These are phyloP conservation scores for Eucalyptus marginata DNA, from an alignment of 345 rosid genomes.

Conservation along the genomic window DNA sequence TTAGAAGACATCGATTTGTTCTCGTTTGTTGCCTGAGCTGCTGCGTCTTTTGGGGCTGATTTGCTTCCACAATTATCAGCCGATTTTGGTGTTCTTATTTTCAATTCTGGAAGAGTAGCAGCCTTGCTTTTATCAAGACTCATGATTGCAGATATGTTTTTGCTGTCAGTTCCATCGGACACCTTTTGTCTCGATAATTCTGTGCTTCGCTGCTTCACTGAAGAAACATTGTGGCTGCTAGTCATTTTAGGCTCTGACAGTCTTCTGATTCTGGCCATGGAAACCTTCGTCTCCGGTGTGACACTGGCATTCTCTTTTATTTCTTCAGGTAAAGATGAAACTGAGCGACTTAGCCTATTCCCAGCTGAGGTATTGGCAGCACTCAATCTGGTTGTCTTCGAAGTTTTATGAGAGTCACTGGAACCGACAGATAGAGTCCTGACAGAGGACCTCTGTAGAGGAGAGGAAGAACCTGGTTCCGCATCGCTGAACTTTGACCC, in stretches of 20 bases:
- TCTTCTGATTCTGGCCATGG: slow-evolving; percentile 63
- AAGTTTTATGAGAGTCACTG: slow-evolving; percentile 26
- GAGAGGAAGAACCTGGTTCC: slow-evolving; percentile 64
- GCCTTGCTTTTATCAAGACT: slow-evolving; percentile 40
- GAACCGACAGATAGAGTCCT: slow-evolving; percentile 44
- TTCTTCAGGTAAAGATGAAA: slow-evolving; percentile 43
- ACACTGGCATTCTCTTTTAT: slow-evolving; percentile 22
- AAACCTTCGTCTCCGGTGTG: slow-evolving; percentile 43
- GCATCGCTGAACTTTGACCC: slow-evolving; percentile 78
- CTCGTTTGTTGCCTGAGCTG: slow-evolving; percentile 6
- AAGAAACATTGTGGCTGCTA: slow-evolving; percentile 26
- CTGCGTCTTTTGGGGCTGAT: slow-evolving; percentile 14
- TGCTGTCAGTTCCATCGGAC: slow-evolving; percentile 35
- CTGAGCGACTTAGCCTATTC: slow-evolving; percentile 44
- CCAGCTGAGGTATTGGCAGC: slow-evolving; percentile 34
- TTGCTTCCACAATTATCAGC: slow-evolving; percentile 16
- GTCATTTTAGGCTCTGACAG: slow-evolving; percentile 69
- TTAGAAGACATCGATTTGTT: slow-evolving; percentile 14
- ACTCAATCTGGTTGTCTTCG: slow-evolving; percentile 42
- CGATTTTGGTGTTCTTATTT: slow-evolving; percentile 37
- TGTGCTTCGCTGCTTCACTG: slow-evolving; percentile 30
- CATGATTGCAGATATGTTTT: slow-evolving; percentile 70
- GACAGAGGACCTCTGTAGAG: slow-evolving; percentile 44
- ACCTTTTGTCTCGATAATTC: slow-evolving; percentile 21
- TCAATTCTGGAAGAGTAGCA: slow-evolving; percentile 84